phyloP scores from a whole-genome alignment of 2,329 filamentous ascomycete genomes.

The Colletotrichum musae region DNA sequence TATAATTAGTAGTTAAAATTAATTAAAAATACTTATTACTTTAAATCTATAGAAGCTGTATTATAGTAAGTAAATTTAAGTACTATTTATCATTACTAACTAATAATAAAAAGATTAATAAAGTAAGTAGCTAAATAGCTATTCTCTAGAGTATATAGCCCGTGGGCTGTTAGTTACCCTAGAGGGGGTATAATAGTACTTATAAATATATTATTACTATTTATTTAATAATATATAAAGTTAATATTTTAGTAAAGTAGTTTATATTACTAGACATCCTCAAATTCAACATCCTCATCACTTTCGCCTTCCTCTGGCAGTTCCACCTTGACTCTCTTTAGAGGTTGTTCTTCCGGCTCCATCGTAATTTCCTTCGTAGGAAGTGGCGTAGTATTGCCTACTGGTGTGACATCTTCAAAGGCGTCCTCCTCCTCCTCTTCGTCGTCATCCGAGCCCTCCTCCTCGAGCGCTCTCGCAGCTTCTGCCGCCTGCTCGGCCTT shows the following conservation, averaged over 20 bases:
- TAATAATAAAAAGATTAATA: no score
- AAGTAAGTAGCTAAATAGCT: no score
- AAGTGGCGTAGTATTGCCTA: constrained; percentile 45
- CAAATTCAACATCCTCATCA: constrained; percentile 71
- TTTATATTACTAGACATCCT: constrained; percentile 61
- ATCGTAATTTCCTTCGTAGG: constrained; percentile 54
- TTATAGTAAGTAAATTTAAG: no score
- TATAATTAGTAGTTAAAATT: no score
- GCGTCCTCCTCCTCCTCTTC: constrained; percentile 55
- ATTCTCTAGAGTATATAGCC: no score
- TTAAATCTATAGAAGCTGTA: no score
- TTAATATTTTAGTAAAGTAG: no score
- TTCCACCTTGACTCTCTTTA: constrained; percentile 75
- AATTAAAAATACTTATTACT: no score
- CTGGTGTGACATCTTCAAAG: constrained; percentile 65
- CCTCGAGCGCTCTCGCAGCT: constrained; percentile 49
- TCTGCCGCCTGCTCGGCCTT: constrained; percentile 71
- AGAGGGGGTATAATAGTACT: no score
- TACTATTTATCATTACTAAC: no score
- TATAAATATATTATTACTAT: not conserved
- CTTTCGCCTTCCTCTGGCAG: constrained; percentile 63
- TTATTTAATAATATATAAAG: not conserved
- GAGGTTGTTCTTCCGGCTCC: constrained; percentile 59
- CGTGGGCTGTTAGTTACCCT: no score
- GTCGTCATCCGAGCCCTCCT: constrained; percentile 47